Evolutionary conservation across 768 basidiomycete species (phyloP), one percentile per base, ranked within the genome.

Genomic region (Coprinopsis cinerea): DNA sequence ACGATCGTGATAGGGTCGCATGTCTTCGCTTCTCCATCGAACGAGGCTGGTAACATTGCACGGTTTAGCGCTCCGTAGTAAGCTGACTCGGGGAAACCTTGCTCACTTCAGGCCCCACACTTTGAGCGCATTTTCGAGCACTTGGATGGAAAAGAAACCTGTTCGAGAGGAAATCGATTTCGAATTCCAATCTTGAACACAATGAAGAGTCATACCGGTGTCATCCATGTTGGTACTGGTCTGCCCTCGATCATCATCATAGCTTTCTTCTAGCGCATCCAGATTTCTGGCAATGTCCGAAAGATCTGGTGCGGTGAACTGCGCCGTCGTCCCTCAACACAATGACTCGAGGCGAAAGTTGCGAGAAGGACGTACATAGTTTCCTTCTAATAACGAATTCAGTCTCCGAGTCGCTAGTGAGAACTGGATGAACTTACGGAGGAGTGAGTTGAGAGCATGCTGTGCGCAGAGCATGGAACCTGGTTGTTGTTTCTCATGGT

Each of bases 131-230:
- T 83, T 77, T 57, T 92, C 88, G 15, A 95, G 64, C 1, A 95
- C 93, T 55, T 92, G 91, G 1, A 95, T 77, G 1, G 92, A 94
- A 67, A 96, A 96, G 64, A 91, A 96, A 1, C 90, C 89, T 91
- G 55, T 13, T 2, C 25, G 18, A 32, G 45, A 41, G 28, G n/a
- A 40, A 20, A 7, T 39, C 18, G 35, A 45, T 34, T 22, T 26
- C 14, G 32, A 14, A 20, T 27, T 14, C 14, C 10, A 47, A 13
- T 25, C 17, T 22, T n/a, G 15, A 44, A 20, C 11, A 36, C 18
- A 14, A 1, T 3, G 10, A 3, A 43, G 42, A 35, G 18, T 48
- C 59, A 27, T 53, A 82, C 91, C 92, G 23, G 90, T 91, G 63
- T 94, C 92, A 57, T 96, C 92, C 87, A 93, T 90, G 61, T 96